Percentiles rank a stretch among this genome's conserved stretches.
Evolutionary conservation across 768 basidiomycete species (phyloP).

Genomic region (Russula sp.): DNA sequence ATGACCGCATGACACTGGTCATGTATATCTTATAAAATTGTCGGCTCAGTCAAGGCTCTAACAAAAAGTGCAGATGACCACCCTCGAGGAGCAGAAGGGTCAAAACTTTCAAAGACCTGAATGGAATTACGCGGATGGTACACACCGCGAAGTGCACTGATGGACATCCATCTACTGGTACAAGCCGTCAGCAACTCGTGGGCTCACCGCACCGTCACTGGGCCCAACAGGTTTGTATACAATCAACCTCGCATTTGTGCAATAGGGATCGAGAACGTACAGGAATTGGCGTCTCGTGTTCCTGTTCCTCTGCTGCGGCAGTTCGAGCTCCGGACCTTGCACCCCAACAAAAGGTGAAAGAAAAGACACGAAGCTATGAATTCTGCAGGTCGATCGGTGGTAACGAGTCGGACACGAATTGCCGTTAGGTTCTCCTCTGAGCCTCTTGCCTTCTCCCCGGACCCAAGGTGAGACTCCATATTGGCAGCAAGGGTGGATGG

Average conservation of each 20-base stretch:
- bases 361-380: not conserved
- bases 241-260: not conserved
- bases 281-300: no score
- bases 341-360: not conserved
- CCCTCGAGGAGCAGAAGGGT: conserved; percentile 4
- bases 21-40: no score
- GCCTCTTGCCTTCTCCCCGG: no score
- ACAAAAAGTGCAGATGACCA: not conserved
- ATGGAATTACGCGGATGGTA: conserved; percentile 25
- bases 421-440: no score
- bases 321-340: not conserved
- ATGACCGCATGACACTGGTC: no score
- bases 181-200: not conserved
- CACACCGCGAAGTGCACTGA: conserved; percentile 29
- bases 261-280: not conserved
- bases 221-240: not conserved
- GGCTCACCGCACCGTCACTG: conserved; percentile 1
- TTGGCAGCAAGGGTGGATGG: no score
- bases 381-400: no score
- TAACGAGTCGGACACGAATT: no score
- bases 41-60: no score
- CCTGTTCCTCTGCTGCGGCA: not conserved
- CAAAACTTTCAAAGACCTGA: conserved; percentile 29
- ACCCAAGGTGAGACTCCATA: no score
- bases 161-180: conserved; percentile 10